Percentiles rank a stretch among this genome's conserved stretches.
These are phyloP conservation scores for Pulveroboletus sp. DNA, from an alignment of 768 basidiomycete genomes.

Conservation along the genomic window DNA sequence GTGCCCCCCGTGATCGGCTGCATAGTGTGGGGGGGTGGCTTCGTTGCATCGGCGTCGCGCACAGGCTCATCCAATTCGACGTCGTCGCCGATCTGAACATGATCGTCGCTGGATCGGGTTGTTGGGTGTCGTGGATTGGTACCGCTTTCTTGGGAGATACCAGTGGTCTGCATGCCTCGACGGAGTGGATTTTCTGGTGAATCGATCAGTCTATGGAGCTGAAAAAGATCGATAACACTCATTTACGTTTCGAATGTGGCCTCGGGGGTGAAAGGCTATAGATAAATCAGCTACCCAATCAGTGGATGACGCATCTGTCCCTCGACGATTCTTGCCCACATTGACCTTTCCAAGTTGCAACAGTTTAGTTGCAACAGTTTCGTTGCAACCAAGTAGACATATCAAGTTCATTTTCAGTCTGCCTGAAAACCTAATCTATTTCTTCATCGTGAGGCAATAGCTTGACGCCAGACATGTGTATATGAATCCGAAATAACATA, in stretches of 20 bases:
- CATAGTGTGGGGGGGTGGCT: not conserved
- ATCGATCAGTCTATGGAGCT: not conserved
- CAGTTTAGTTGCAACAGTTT: too few species aligned
- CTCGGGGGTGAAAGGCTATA: too few species aligned
- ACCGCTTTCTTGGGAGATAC: not conserved
- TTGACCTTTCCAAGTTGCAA: too few species aligned
- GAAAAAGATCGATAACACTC: not conserved
- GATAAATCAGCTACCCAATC: too few species aligned
- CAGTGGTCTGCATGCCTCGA: constrained; percentile 13
- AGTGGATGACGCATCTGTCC: too few species aligned
- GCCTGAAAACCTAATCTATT: too few species aligned
- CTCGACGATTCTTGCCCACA: too few species aligned
- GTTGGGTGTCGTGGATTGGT: constrained; percentile 8
- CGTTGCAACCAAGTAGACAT: too few species aligned
- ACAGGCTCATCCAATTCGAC: constrained; percentile 8
- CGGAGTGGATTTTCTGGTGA: not conserved
- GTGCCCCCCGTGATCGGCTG: not conserved
- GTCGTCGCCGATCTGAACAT: not conserved
- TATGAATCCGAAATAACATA: too few species aligned
- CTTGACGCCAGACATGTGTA: too few species aligned
- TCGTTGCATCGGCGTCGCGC: not conserved
- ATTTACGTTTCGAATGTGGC: not conserved
- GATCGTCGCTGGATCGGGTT: not conserved
- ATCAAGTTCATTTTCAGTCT: too few species aligned
- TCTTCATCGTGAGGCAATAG: too few species aligned